Conservation (phyloP, 2,329 filamentous ascomycete genomes). For the Exserohilum rostratum region DNA sequence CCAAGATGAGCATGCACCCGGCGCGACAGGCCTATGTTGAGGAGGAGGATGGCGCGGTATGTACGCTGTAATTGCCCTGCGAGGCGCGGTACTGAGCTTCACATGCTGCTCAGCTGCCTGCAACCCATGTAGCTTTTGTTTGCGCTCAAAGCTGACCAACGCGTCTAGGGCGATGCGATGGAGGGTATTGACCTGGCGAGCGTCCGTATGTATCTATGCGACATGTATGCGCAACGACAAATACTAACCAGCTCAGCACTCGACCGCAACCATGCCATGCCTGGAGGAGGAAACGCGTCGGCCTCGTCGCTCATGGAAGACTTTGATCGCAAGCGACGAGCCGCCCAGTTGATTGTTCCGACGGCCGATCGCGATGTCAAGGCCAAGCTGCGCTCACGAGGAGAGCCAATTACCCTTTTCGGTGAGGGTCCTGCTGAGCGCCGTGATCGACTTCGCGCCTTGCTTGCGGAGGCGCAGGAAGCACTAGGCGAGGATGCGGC, state of each 20-base stretch:
- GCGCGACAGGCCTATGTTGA: slow-evolving; percentile 93
- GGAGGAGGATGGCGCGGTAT: slow-evolving; percentile 73
- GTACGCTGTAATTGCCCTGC: slow-evolving; percentile 37
- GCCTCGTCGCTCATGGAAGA: slow-evolving; percentile 85
- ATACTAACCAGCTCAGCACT: slow-evolving; percentile 51
- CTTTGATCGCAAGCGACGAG: slow-evolving; percentile 88
- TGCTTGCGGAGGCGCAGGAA: slow-evolving; percentile 76
- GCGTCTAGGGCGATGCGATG: slow-evolving; percentile 58
- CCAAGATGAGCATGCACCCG: slow-evolving; percentile 72
- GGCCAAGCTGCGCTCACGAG: slow-evolving; percentile 70
- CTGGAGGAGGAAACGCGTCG: slow-evolving; percentile 76
- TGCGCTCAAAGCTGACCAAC: slow-evolving; percentile 14
- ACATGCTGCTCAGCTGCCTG: slow-evolving; percentile 9
- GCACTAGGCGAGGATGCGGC: slow-evolving; percentile 59
- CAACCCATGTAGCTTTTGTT: not conserved
- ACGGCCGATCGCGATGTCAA: slow-evolving; percentile 92
- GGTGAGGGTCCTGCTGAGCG: slow-evolving; percentile 87
- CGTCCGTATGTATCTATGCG: slow-evolving; percentile 60
- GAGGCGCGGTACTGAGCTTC: slow-evolving; percentile 25
- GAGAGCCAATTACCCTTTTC: slow-evolving; percentile 93
- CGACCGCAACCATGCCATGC: slow-evolving; percentile 86
- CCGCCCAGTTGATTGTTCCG: slow-evolving; percentile 86
- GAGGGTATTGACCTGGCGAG: slow-evolving; percentile 66
- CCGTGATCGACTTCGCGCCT: slow-evolving; percentile 81
- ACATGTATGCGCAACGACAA: not conserved